Percentiles rank a stretch among this genome's conserved stretches.
Evolutionary conservation across 495 filamentous ascomycete species (phyloP).

Genomic region (Cercophora samala): DNA sequence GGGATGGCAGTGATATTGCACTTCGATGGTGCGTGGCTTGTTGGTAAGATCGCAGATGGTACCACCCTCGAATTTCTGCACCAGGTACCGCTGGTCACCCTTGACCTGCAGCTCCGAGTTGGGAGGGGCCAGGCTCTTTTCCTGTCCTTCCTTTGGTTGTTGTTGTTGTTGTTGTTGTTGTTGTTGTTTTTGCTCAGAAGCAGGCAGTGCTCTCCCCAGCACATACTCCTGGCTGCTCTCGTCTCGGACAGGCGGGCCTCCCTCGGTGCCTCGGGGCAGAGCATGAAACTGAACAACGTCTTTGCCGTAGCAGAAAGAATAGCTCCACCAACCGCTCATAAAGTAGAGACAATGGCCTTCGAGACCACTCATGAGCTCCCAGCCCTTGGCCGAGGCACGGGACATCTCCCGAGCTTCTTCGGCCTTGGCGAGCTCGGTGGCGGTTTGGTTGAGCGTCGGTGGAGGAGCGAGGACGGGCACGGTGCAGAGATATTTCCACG

Average conservation of each 20-base stretch:
- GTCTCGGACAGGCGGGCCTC: constrained; percentile 70
- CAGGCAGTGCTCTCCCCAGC: constrained; percentile 56
- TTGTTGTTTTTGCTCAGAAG: constrained; percentile 31
- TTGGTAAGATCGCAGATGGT: constrained; percentile 89
- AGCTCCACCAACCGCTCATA: constrained; percentile 93
- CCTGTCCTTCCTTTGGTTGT: constrained; percentile 23
- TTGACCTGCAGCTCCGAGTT: constrained; percentile 72
- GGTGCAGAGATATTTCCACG: constrained; percentile 74
- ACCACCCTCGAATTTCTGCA: constrained; percentile 80
- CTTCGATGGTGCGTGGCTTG: constrained; percentile 78
- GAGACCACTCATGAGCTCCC: constrained; percentile 85
- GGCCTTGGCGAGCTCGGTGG: constrained; percentile 58
- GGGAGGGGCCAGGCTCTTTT: constrained; percentile 32
- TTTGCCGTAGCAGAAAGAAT: constrained; percentile 88
- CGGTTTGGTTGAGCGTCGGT: constrained; percentile 55
- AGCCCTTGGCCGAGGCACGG: constrained; percentile 77
- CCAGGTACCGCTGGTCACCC: constrained; percentile 84
- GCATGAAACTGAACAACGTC: constrained; percentile 92
- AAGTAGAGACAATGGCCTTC: constrained; percentile 88
- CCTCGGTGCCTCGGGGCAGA: constrained; percentile 58
- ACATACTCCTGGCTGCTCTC: constrained; percentile 73
- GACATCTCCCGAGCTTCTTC: constrained; percentile 83
- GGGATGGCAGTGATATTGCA: constrained; percentile 90
- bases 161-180: too few species aligned
- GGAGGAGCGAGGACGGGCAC: constrained; percentile 67